Conservation (phyloP, 78 protist species). For the Ministeria vibrans region DNA sequence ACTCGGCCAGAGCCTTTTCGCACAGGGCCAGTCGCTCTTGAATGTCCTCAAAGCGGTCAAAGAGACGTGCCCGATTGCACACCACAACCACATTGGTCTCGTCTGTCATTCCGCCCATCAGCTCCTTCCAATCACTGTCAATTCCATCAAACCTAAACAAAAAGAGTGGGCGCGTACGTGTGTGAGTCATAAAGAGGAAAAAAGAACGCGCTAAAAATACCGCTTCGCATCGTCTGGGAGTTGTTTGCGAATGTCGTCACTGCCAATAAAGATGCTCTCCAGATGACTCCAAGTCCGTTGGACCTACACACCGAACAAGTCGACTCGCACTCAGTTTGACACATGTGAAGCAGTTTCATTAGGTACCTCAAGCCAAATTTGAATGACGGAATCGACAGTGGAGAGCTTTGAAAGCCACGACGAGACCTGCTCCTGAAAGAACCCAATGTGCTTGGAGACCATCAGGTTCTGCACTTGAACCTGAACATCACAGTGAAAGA, state of each 20-base stretch:
- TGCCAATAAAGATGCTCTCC: conserved; percentile 72
- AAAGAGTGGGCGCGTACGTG: too few species aligned
- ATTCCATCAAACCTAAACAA: conserved; percentile 73
- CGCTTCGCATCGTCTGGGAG: conserved; percentile 80
- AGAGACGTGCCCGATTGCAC: conserved; percentile 32
- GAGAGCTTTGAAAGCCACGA: conserved; percentile 61
- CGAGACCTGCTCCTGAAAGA: conserved; percentile 46
- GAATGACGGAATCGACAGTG: conserved; percentile 54
- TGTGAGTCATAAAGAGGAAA: too few species aligned
- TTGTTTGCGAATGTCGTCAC: conserved; percentile 80
- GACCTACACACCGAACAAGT: too few species aligned
- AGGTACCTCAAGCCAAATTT: conserved; percentile 52
- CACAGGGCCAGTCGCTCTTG: conserved; percentile 46
- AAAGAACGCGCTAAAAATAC: too few species aligned
- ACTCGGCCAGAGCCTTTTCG: conserved; percentile 70
- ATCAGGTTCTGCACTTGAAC: conserved; percentile 33
- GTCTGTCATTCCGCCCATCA: conserved; percentile 36
- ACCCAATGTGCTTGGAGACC: conserved; percentile 20
- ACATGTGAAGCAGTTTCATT: too few species aligned
- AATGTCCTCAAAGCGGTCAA: conserved; percentile 7
- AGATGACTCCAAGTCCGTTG: conserved; percentile 76
- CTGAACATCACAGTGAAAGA: too few species aligned
- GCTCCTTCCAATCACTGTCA: conserved; percentile 47
- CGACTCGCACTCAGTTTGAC: too few species aligned
- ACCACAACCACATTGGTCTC: conserved; percentile 37